These are phyloP conservation scores for Phanerochaete sordida DNA, from an alignment of 768 basidiomycete species.

Conservation along the genomic window DNA sequence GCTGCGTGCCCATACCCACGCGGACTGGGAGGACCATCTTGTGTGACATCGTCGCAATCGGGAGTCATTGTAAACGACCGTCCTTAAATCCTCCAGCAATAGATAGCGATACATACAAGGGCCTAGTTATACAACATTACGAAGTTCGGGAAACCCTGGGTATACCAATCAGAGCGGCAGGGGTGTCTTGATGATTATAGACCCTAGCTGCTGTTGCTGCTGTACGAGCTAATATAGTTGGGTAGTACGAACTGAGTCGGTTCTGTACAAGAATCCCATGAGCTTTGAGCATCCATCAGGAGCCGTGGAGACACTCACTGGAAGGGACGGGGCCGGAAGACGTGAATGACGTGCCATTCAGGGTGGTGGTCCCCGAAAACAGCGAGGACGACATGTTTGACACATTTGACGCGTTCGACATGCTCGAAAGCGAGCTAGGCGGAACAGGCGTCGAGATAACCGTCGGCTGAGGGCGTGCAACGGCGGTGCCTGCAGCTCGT, in stretches of 20 bases:
- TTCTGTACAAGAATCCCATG: no score
- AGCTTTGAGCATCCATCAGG: no score
- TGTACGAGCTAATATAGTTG: no score
- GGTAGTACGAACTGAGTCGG: no score
- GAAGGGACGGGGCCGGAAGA: not conserved
- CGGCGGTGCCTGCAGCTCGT: not conserved
- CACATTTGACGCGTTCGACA: not conserved
- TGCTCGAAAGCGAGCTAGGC: not conserved
- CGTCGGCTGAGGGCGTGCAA: not conserved
- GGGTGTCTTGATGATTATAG: no score
- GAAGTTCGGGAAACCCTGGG: no score
- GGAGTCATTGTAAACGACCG: not conserved
- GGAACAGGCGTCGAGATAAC: not conserved
- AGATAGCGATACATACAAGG: not conserved
- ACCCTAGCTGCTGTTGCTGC: no score
- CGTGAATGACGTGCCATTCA: not conserved
- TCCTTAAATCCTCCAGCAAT: not conserved
- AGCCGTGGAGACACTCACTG: no score
- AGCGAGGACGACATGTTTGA: not conserved
- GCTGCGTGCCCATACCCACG: not conserved
- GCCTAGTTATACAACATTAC: no score
- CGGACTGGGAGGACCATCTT: not conserved
- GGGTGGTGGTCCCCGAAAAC: not conserved
- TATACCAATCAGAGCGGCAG: no score
- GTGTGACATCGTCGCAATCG: not conserved